Evolutionary conservation across 768 basidiomycete genomes (phyloP).

Genomic region (Rubroboletus pulcherrimus): DNA sequence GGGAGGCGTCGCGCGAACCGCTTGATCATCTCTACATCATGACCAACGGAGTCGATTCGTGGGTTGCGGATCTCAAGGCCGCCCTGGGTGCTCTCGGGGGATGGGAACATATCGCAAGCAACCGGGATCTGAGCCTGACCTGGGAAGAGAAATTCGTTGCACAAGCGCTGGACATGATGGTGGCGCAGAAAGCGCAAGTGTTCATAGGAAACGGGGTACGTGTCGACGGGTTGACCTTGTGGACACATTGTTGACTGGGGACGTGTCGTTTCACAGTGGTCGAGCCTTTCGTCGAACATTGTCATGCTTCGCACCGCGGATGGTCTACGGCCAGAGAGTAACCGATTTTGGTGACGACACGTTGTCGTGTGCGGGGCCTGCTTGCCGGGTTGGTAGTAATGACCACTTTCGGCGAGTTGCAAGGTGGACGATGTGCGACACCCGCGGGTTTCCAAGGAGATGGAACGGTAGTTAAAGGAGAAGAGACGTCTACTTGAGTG

Average conservation of each 20-base stretch:
- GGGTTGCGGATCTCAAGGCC: neutral
- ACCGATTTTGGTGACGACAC: neutral
- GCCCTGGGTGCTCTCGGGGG: neutral
- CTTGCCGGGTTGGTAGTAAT: too few species aligned
- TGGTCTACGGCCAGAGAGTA: neutral
- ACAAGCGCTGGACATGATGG: constrained; percentile 1
- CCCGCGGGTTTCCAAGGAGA: too few species aligned
- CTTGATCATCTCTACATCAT: neutral
- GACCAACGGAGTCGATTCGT: neutral
- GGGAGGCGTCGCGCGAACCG: neutral
- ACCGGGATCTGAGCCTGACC: neutral
- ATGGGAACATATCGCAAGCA: neutral
- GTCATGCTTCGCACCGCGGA: neutral
- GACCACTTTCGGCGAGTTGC: neutral
- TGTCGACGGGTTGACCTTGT: neutral
- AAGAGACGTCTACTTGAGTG: too few species aligned
- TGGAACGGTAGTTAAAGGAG: too few species aligned
- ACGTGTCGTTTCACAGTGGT: neutral
- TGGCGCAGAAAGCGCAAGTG: neutral
- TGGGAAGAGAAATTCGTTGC: neutral
- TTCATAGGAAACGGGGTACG: neutral
- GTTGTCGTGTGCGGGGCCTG: too few species aligned
- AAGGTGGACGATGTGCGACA: too few species aligned
- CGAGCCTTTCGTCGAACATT: neutral
- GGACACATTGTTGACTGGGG: too few species aligned